A percentile compares a stretch with the other conserved stretches of the same genome.
These are phyloP conservation scores for Parasarocladium wereldwijsianum DNA, from an alignment of 2,329 filamentous ascomycete species.

Conservation along the genomic window DNA sequence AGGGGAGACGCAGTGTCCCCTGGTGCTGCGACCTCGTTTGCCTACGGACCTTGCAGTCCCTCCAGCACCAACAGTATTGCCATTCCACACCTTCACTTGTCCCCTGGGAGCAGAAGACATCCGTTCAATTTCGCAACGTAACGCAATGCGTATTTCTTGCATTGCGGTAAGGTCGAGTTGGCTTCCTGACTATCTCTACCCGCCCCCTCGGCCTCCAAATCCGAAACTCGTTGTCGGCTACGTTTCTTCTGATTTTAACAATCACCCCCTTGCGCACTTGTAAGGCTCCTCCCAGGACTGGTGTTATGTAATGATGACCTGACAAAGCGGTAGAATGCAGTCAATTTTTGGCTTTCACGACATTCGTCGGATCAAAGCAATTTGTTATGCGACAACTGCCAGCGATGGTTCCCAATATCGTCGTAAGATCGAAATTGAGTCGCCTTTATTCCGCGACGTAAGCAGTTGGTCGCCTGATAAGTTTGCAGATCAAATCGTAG, in stretches of 20 bases:
- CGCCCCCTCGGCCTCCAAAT: constrained; percentile 68
- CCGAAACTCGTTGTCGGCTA: constrained; percentile 88
- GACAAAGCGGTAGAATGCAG: constrained; percentile 68
- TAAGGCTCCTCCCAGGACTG: constrained; percentile 27
- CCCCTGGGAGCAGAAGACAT: constrained; percentile 85
- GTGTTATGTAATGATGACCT: not conserved
- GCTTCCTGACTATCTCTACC: constrained; percentile 68
- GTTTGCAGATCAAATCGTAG: constrained; percentile 71
- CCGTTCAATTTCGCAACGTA: constrained; percentile 85
- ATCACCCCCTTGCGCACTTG: constrained; percentile 88
- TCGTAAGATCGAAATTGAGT: constrained; percentile 82
- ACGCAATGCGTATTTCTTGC: constrained; percentile 82
- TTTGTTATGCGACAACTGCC: constrained; percentile 88
- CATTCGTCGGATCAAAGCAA: constrained; percentile 57
- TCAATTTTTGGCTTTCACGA: constrained; percentile 93
- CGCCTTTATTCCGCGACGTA: constrained; percentile 80
- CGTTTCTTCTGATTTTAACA: constrained; percentile 97
- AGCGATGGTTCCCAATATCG: constrained; percentile 84
- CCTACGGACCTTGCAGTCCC: constrained; percentile 64
- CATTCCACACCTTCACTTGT: constrained; percentile 96
- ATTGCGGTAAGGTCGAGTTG: constrained; percentile 77
- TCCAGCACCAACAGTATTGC: constrained; percentile 81
- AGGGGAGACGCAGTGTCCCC: constrained; percentile 32
- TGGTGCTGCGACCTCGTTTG: constrained; percentile 59
- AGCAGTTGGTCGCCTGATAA: constrained; percentile 75